A percentile compares a stretch with the other conserved stretches of the same genome.
These are phyloP conservation scores for Penicillium sp. DNA, from an alignment of 2,329 filamentous ascomycete species.

Conservation along the genomic window DNA sequence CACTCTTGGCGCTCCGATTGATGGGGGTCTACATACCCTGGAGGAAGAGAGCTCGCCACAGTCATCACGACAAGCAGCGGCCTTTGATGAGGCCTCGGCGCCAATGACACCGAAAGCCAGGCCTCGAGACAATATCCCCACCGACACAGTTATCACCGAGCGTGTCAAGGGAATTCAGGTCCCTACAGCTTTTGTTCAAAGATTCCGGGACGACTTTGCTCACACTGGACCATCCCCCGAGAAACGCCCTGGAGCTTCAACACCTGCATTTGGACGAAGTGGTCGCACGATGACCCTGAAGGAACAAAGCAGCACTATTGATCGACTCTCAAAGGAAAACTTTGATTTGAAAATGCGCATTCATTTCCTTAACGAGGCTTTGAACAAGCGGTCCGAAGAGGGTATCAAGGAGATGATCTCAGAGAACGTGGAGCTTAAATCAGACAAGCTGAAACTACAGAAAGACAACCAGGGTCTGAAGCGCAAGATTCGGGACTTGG, in stretches of 20 bases:
- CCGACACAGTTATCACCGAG: conserved; percentile 85
- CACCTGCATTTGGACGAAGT: conserved; percentile 58
- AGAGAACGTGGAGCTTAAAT: conserved; percentile 95
- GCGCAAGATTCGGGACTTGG: conserved; percentile 81
- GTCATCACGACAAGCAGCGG: conserved; percentile 48
- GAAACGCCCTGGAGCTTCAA: conserved; percentile 60
- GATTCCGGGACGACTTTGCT: conserved; percentile 75
- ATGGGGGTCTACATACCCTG: conserved; percentile 61
- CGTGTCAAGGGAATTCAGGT: conserved; percentile 91
- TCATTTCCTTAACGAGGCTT: conserved; percentile 91
- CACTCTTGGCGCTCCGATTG: conserved; percentile 48
- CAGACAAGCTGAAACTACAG: conserved; percentile 83
- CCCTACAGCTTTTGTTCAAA: conserved; percentile 82
- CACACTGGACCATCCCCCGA: conserved; percentile 66
- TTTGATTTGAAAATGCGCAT: conserved; percentile 98
- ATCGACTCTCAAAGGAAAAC: conserved; percentile 95
- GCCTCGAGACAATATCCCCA: conserved; percentile 67
- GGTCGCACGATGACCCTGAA: conserved; percentile 84
- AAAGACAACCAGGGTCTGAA: conserved; percentile 87
- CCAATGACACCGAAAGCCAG: conserved; percentile 75
- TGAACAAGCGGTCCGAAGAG: conserved; percentile 93
- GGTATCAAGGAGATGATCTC: conserved; percentile 98
- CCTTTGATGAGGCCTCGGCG: conserved; percentile 50
- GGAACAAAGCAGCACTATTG: conserved; percentile 96
- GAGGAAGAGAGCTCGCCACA: conserved; percentile 58